Evolutionary conservation across 805 yeast species (phyloP).

Genomic region (Ogataea methanolica): DNA sequence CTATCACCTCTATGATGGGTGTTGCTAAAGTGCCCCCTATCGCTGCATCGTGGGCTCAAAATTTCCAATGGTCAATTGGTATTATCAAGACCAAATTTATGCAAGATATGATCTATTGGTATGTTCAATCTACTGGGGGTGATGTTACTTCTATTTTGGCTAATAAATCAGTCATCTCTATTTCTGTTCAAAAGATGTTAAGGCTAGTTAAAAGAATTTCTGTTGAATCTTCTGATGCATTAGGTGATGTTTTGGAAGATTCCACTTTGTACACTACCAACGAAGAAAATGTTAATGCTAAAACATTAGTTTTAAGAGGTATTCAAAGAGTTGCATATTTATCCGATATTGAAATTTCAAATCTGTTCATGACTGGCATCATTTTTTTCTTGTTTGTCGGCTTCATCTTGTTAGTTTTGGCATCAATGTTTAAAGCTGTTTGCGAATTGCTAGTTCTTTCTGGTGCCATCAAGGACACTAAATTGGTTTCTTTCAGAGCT

Average conservation of each 20-base stretch:
- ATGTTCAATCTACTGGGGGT: constrained; percentile 94
- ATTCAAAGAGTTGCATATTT: constrained; percentile 85
- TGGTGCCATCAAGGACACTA: constrained; percentile 54
- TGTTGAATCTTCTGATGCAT: constrained; percentile 36
- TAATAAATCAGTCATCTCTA: constrained; percentile 61
- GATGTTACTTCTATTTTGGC: constrained; percentile 68
- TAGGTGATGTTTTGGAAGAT: constrained; percentile 43
- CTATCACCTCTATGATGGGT: constrained; percentile 93
- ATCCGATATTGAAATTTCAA: constrained; percentile 82
- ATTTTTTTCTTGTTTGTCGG: constrained; percentile 78
- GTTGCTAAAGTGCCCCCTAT: constrained; percentile 91
- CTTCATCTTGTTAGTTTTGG: constrained; percentile 51
- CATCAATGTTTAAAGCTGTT: constrained; percentile 61
- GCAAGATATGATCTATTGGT: constrained; percentile 88
- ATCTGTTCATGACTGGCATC: constrained; percentile 80
- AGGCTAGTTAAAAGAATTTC: constrained; percentile 34
- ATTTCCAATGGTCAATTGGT: constrained; percentile 96
- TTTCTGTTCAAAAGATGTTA: constrained; percentile 69
- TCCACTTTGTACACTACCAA: constrained; percentile 57
- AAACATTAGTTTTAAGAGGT: constrained; percentile 82
- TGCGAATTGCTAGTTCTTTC: constrained; percentile 60
- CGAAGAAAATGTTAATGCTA: constrained; percentile 61
- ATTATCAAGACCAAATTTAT: constrained; percentile 71
- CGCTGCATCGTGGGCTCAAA: constrained; percentile 97
- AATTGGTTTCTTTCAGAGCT: constrained; percentile 70